A percentile compares a stretch with the other conserved stretches of the same genome.
Conservation (phyloP, 2,329 filamentous ascomycete genomes). For the Plenodomus lindquistii region DNA sequence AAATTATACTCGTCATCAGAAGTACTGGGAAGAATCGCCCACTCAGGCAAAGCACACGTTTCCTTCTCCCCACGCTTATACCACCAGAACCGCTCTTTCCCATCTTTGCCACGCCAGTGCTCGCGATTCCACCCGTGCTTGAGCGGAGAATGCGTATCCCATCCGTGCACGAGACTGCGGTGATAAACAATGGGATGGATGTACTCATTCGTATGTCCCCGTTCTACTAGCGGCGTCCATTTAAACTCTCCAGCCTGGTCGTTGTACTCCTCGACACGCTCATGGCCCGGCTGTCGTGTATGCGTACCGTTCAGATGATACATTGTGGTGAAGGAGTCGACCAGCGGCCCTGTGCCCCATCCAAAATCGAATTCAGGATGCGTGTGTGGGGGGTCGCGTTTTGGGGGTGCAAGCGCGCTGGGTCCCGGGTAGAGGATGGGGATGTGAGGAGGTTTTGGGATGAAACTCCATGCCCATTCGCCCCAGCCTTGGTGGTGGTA, state of each 20-base stretch:
- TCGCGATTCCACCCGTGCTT: slow-evolving; percentile 24
- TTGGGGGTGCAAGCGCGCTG: slow-evolving; percentile 24
- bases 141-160: slow-evolving; percentile 29
- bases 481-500: slow-evolving; percentile 29
- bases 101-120: slow-evolving; percentile 14
- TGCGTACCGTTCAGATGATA: slow-evolving; percentile 50
- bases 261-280: slow-evolving; percentile 40
- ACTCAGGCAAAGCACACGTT: slow-evolving; percentile 29
- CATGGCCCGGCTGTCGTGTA: slow-evolving; percentile 51
- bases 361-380: slow-evolving; percentile 47
- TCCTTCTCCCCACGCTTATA: slow-evolving; percentile 19
- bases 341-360: slow-evolving; percentile 52
- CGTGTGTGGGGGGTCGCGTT: slow-evolving; percentile 32
- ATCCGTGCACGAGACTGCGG: slow-evolving; percentile 29
- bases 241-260: slow-evolving; percentile 40
- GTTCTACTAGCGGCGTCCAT: slow-evolving; percentile 40
- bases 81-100: slow-evolving; percentile 35
- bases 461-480: slow-evolving; percentile 13
- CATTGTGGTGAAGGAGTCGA: slow-evolving; percentile 47
- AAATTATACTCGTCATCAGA: slow-evolving; percentile 25
- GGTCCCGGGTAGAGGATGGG: slow-evolving; percentile 24
- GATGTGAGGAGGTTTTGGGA: slow-evolving; percentile 24
- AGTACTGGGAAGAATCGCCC: slow-evolving; percentile 29
- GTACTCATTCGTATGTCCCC: slow-evolving; percentile 55
- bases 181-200: slow-evolving; percentile 50